Conservation (phyloP, 2,329 filamentous ascomycete species). For the Fusarium staphyleae region DNA sequence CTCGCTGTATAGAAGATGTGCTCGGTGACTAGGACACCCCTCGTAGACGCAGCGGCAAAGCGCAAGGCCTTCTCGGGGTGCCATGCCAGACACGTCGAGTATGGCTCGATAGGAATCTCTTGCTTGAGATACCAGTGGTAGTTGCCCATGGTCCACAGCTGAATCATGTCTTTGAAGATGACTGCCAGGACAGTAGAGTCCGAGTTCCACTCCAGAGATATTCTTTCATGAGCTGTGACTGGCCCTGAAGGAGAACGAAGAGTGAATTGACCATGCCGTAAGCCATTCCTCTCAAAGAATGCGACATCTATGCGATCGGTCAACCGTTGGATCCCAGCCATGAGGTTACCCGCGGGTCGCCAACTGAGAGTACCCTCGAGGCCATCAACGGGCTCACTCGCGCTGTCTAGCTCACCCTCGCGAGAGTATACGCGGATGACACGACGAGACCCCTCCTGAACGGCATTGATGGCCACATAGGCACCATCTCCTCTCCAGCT, state of each 20-base stretch:
- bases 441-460: constrained; percentile 73
- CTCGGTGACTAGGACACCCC: constrained; percentile 65
- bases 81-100: constrained; percentile 65
- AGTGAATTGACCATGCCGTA: constrained; percentile 94
- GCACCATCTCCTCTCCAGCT: constrained; percentile 96
- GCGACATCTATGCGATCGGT: constrained; percentile 77
- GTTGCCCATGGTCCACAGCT: constrained; percentile 96
- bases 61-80: constrained; percentile 84
- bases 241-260: constrained; percentile 71
- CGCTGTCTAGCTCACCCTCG: constrained; percentile 89
- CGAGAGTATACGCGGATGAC: constrained; percentile 89
- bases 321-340: constrained; percentile 83
- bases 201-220: constrained; percentile 83
- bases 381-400: constrained; percentile 92
- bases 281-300: constrained; percentile 97
- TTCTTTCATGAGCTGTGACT: constrained; percentile 60
- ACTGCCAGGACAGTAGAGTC: constrained; percentile 92
- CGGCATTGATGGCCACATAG: constrained; percentile 83
- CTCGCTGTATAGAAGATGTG: constrained; percentile 72
- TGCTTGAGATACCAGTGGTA: constrained; percentile 99
- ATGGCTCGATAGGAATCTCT: constrained; percentile 65
- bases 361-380: constrained; percentile 89
- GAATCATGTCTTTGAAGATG: constrained; percentile 74
- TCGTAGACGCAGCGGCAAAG: constrained; percentile 63
- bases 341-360: constrained; percentile 88